These are phyloP conservation scores for Pestalotiopsis sp. DNA, from an alignment of 2,329 filamentous ascomycete genomes.

Conservation along the genomic window DNA sequence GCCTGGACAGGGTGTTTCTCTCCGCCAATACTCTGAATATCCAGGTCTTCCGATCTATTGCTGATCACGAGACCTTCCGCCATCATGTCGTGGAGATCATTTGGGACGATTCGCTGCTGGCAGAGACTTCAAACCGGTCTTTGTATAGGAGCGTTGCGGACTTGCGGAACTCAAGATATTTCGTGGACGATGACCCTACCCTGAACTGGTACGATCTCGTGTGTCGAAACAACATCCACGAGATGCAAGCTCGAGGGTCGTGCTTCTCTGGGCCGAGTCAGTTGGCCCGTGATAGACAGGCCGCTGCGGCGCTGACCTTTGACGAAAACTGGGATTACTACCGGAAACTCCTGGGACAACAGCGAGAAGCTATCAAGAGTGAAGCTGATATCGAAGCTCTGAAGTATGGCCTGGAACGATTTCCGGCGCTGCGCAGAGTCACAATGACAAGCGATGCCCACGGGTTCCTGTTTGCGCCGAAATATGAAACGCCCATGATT, in stretches of 20 bases:
- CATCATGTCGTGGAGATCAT: background rate
- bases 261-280: no score
- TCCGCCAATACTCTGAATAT: background rate
- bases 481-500: conserved; percentile 5
- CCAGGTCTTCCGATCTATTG: background rate
- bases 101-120: background rate
- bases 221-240: no score
- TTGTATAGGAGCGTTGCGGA: no score
- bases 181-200: no score
- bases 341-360: background rate
- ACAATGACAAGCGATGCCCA: background rate
- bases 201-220: no score
- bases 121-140: no score
- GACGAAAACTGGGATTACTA: no score
- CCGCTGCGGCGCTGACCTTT: no score
- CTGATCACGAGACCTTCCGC: background rate
- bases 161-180: no score
- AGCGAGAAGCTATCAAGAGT: background rate
- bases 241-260: no score
- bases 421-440: background rate
- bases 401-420: background rate
- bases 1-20: background rate
- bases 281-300: no score
- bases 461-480: background rate
- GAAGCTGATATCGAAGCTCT: background rate